Base-by-base conservation (phyloP, 768 basidiomycete genomes). In the Lactifluus hygrophoroides region DNA sequence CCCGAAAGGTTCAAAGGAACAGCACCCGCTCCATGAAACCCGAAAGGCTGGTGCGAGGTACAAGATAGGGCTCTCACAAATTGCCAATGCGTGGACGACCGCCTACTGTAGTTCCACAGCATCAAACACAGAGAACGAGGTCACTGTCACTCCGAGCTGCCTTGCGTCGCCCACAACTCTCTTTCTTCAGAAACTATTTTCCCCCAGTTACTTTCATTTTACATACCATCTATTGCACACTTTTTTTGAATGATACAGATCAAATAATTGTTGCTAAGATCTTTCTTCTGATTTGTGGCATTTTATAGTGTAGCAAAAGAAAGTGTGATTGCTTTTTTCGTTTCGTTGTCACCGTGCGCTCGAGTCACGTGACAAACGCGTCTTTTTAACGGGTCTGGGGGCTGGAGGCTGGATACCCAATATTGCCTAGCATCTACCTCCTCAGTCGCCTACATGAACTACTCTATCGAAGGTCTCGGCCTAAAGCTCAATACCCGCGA, bases 401-500 rank as follows among this genome's bases (percentile, higher is more conserved):
- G n/a, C n/a, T n/a, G n/a, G n/a, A n/a, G n/a, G n/a, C n/a, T n/a
- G n/a, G n/a, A n/a, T n/a, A n/a, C n/a, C n/a, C n/a, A n/a, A n/a
- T n/a, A n/a, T n/a, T n/a, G n/a, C n/a, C n/a, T n/a, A n/a, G n/a
- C n/a, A n/a, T n/a, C n/a, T n/a, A n/a, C n/a, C n/a, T 51, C 67
- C 49, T 72, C 68, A 51, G 63, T 72, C 25, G 17, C 44, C n/a
- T 37, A 43, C 47, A 58, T 61, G 60, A 58, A 55, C 49, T 79
- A 79, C 69, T 80, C 81, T 13, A 74, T 83, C 55, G 72, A 79
- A 10, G 90, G 90, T 25, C 76, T 77, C 64, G 85, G 84, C 40
- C 79, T 95, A 51, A 95, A 93, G 71, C 85, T 96, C 57, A 77
- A 94, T 66, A 80, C 83, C 16, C 76, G 79, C 13, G 81, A 75